Conservation (phyloP, 2,329 filamentous ascomycete genomes). For the Fusarium torulosum region DNA sequence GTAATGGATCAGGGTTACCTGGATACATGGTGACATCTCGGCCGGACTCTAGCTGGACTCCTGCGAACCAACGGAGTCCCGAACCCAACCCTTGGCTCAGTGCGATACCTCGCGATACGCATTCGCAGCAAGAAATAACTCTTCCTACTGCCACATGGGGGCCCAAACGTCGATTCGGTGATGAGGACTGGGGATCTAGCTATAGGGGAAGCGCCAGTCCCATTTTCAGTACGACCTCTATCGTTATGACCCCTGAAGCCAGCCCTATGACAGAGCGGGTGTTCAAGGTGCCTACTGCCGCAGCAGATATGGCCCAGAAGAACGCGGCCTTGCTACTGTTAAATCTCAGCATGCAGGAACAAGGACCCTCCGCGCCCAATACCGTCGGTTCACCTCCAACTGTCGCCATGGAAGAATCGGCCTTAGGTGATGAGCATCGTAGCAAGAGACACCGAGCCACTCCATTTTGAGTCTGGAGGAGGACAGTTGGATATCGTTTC, state of each 20-base stretch:
- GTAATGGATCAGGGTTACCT: constrained; percentile 46
- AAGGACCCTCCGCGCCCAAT: constrained; percentile 1
- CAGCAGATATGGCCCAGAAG: constrained; percentile 32
- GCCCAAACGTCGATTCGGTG: constrained; percentile 42
- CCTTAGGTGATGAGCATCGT: constrained; percentile 30
- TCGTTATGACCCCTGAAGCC: constrained; percentile 35
- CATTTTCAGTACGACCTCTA: constrained; percentile 29
- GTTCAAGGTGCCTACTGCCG: neutral
- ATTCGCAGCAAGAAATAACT: constrained; percentile 22
- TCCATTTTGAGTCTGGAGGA: constrained; percentile 22
- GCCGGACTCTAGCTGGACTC: constrained; percentile 42
- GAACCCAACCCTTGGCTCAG: constrained; percentile 45
- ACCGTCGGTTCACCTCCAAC: neutral
- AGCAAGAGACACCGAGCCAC: constrained; percentile 42
- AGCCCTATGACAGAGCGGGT: constrained; percentile 29
- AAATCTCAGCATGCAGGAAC: constrained; percentile 34
- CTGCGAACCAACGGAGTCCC: constrained; percentile 30
- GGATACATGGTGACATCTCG: constrained; percentile 47
- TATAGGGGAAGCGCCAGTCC: constrained; percentile 44
- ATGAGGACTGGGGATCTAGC: constrained; percentile 34
- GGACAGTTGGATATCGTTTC: neutral
- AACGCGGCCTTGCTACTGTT: constrained; percentile 45
- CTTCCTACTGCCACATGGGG: constrained; percentile 30
- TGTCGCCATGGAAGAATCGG: neutral
- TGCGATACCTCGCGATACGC: constrained; percentile 38